These are phyloP conservation scores for Adansonia rubrostipa DNA, from an alignment of 441 rosid genomes.

Conservation along the genomic window DNA sequence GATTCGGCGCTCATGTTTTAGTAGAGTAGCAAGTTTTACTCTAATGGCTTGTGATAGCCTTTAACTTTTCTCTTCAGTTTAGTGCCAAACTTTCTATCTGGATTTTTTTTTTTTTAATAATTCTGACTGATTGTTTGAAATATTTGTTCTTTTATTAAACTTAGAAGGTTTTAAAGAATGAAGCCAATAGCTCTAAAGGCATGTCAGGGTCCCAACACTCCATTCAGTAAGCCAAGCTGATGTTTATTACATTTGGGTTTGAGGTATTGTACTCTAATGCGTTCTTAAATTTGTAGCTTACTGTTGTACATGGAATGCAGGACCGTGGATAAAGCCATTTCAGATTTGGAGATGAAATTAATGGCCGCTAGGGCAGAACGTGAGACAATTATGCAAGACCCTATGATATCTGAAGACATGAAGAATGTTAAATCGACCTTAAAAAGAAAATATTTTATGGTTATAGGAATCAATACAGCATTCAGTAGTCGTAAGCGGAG, in stretches of 20 bases:
- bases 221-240: constrained; percentile 51
- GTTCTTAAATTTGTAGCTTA: constrained; percentile 11
- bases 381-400: constrained; percentile 38
- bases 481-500: constrained; percentile 84
- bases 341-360: constrained; percentile 56
- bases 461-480: constrained; percentile 86
- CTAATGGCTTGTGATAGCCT: not conserved
- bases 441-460: constrained; percentile 69
- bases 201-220: constrained; percentile 42
- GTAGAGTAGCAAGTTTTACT: not conserved
- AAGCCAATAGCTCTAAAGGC: constrained; percentile 35
- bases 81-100: not conserved
- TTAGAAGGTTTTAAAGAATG: constrained; percentile 32
- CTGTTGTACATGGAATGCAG: constrained; percentile 41
- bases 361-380: constrained; percentile 56
- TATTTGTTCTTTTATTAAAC: constrained; percentile 12
- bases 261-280: constrained; percentile 18
- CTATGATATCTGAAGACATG: constrained; percentile 36
- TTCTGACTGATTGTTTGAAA: constrained; percentile 19
- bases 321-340: constrained; percentile 50
- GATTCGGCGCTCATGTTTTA: not conserved
- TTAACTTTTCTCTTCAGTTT: constrained; percentile 3
- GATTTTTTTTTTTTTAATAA: not conserved
- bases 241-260: constrained; percentile 23
- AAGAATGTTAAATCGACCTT: constrained; percentile 14